A percentile compares a stretch with the other conserved stretches of the same genome.
phyloP scores from a whole-genome alignment of 495 filamentous ascomycete species.

The Durotheca rogersii region DNA sequence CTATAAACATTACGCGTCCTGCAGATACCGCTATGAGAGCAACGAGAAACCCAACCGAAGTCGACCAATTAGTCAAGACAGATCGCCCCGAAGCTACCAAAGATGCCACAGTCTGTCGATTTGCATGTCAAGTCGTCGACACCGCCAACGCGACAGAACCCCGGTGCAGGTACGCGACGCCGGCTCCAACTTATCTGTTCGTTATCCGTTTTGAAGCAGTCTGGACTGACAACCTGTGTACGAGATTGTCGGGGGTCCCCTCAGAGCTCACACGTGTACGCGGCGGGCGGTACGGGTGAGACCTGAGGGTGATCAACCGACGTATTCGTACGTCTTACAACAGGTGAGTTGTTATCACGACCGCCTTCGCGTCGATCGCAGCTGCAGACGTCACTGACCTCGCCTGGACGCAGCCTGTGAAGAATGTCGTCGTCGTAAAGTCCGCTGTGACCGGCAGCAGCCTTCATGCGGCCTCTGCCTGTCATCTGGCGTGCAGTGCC shows the following conservation, averaged over 20 bases:
- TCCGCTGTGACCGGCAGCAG: conserved; percentile 27
- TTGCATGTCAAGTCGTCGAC: conserved; percentile 22
- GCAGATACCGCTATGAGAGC: conserved; percentile 1
- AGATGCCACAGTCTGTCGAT: conserved; percentile 27
- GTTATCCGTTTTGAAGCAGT: not conserved
- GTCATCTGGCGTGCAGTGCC: conserved; percentile 25
- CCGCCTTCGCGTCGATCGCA: not conserved
- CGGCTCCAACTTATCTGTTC: not conserved
- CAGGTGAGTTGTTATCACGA: conserved; percentile 3
- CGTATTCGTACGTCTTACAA: conserved; percentile 10
- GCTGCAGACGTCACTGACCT: not conserved
- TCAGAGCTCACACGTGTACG: conserved; percentile 5
- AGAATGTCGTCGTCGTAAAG: conserved; percentile 32
- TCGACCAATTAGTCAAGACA: conserved; percentile 4
- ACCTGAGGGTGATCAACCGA: conserved; percentile 8
- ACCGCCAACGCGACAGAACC: conserved; percentile 27
- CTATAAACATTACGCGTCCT: conserved; percentile 8
- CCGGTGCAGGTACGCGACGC: conserved; percentile 26
- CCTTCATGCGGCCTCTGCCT: conserved; percentile 27
- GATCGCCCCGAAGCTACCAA: conserved; percentile 1
- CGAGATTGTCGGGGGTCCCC: conserved; percentile 12
- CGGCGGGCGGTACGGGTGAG: conserved; percentile 7
- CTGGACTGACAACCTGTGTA: not conserved
- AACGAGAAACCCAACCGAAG: not conserved
- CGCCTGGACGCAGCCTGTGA: conserved; percentile 19